These are phyloP conservation scores for Ascochyta clinopodiicola DNA, from an alignment of 2,329 filamentous ascomycete genomes.

Conservation along the genomic window DNA sequence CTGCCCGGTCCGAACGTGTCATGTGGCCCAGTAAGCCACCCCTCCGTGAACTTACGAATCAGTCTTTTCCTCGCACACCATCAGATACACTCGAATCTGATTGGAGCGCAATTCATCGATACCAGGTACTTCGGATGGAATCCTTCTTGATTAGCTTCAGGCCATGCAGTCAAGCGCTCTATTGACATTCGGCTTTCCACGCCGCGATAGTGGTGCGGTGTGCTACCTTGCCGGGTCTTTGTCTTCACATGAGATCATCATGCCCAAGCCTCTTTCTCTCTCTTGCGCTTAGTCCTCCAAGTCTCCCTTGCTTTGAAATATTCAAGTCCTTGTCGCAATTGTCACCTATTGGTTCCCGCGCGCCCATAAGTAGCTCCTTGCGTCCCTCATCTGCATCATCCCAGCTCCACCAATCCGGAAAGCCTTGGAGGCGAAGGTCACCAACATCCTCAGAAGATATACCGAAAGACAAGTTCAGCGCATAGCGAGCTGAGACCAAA, in stretches of 20 bases:
- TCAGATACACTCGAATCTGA: constrained; percentile 32
- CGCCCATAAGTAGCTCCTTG: constrained; percentile 39
- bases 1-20: constrained; percentile 40
- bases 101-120: constrained; percentile 40
- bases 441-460: constrained; percentile 19
- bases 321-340: constrained; percentile 22
- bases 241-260: constrained; percentile 44
- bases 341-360: constrained; percentile 28
- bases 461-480: constrained; percentile 25
- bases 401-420: constrained; percentile 34
- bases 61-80: constrained; percentile 47
- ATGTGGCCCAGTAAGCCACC: constrained; percentile 50
- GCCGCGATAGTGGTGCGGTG: constrained; percentile 35
- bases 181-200: constrained; percentile 41
- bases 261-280: constrained; percentile 27
- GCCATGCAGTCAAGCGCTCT: constrained; percentile 45
- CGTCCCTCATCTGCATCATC: constrained; percentile 32
- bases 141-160: constrained; percentile 46
- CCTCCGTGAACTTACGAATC: constrained; percentile 45
- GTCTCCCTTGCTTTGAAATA: constrained; percentile 36
- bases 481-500: constrained; percentile 34
- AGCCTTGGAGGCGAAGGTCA: constrained; percentile 31
- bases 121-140: constrained; percentile 46
- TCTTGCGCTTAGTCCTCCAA: constrained; percentile 22
- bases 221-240: constrained; percentile 34